These are phyloP conservation scores for Neopestalotiopsis sp. DNA, from an alignment of 2,329 filamentous ascomycete genomes.

Conservation along the genomic window DNA sequence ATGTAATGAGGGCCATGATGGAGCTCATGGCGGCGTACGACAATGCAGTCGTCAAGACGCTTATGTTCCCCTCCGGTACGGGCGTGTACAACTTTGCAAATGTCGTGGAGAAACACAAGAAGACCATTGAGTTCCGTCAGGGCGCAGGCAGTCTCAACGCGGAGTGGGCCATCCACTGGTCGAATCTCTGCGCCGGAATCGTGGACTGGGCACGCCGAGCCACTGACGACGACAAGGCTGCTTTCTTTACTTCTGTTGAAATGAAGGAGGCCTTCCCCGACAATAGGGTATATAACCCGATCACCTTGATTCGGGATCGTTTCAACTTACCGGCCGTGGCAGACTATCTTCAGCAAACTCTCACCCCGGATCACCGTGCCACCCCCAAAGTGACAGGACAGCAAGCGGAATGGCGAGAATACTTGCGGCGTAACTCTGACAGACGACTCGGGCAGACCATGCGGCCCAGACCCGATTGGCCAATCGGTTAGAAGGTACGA, in stretches of 20 bases:
- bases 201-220: slow-evolving; percentile 1
- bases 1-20: background rate
- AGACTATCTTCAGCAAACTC: background rate
- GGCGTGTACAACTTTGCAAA: background rate
- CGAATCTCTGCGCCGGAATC: background rate
- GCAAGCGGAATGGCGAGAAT: background rate
- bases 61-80: background rate
- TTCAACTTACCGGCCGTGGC: background rate
- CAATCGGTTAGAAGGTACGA: background rate
- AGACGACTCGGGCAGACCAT: background rate
- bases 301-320: background rate
- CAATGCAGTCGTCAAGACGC: background rate
- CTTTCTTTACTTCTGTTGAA: background rate
- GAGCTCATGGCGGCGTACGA: background rate
- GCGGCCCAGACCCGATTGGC: background rate
- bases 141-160: background rate
- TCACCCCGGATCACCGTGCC: background rate
- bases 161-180: background rate
- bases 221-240: too few relatives aligned
- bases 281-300: too few relatives aligned
- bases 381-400: background rate
- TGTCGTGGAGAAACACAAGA: background rate
- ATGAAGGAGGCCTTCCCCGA: background rate
- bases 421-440: background rate
- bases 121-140: slow-evolving; percentile 9